Base-by-base conservation (phyloP, 2,329 filamentous ascomycete species). In the Fusarium albosuccineum region DNA sequence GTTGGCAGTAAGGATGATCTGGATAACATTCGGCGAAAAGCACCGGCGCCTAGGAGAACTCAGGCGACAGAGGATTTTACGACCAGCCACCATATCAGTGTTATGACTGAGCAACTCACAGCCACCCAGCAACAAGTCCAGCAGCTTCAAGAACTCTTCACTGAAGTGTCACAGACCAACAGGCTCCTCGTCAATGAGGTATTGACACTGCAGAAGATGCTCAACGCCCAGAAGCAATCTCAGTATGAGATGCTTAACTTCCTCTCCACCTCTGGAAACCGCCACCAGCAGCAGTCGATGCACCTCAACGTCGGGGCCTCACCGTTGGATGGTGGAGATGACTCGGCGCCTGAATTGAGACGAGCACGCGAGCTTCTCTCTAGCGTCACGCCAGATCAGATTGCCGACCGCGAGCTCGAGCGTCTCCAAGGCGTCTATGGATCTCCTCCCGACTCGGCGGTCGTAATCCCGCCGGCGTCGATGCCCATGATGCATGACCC, bases 11-110 rank as follows among this genome's bases (percentile, higher is more conserved):
- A 97, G 79, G 94, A 97, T 76, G 96, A 94, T 45, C 85, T 99
- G 48, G 96, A 99, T 75, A 98, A 97, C 71, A 99, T 99, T 74
- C 89, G 94, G 73, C 87, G 96, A 71, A 99, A 99, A 81, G 95
- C 96, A 3, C 96, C 96, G 0, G 94, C 95, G 2, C 92, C 95
- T 4, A 86, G 95, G 68, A 98, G 97, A 77, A 80, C 85, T 4
- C 86, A 87, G 68, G 81, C 82, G 10, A 77, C 83, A 16, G 91
- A 90, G 58, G 94, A 97, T 53, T 90, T 92, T 58, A 88, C 92
- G 26, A 92, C 93, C 2, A 91, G 90, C 26, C 94, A 97, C 76
- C 95, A 97, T 77, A 91, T 97, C 76, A 92, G 95, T 67, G 86
- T 97, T 68, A 87, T 97, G 73, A 95, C 93, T 77, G 92, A 93